Evolutionary conservation across 345 rosid species (phyloP), one percentile per base, ranked within the genome.

Genomic region (Syzygium grande): DNA sequence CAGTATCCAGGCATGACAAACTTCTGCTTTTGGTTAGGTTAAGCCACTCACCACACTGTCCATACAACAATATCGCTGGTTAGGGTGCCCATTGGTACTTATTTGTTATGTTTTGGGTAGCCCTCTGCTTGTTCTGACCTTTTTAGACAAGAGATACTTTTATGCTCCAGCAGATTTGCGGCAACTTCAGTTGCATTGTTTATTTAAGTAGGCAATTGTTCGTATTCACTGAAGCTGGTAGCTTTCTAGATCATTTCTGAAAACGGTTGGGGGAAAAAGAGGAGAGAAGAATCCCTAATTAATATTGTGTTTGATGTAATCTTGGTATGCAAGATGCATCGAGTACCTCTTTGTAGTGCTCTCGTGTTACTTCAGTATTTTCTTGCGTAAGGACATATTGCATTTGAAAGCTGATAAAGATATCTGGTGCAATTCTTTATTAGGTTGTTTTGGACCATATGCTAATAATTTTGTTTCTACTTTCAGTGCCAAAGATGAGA

Each of bases 401-500:
- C 80, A 73, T 38, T 73, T 73, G 80, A 19, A 73, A 73, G 80
- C 27, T 21, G 25, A 61, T 61, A n/a, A n/a, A 38, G 80, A 73
- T 73, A 21, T 73, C 80, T 73, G 49, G 11, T 38, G 49, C 51
- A 77, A 86, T 46, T 53, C 7, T 30, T 29, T 87, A 15, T 46
- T 7, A 29, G 59, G 84, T n/a, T 23, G 30, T 49, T 11, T 19
- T 51, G 41, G 23, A 56, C 2, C 86, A 25, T 21, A 43, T 16
- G 43, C 65, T 87, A 27, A 63, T 58, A 27, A 25, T 59, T 78
- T 87, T 86, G 3, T 21, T 7, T 52, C 9, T 34, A 56, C 68
- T 52, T 53, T 52, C 95, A 98, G 99, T 91, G 97, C 96, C 86
- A 93, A 96, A 91, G 98, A 96, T 89, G 97, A 96, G 92, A 93